Base-by-base conservation (phyloP, 2,329 filamentous ascomycete species). In the Pseudocercospora fuligena region DNA sequence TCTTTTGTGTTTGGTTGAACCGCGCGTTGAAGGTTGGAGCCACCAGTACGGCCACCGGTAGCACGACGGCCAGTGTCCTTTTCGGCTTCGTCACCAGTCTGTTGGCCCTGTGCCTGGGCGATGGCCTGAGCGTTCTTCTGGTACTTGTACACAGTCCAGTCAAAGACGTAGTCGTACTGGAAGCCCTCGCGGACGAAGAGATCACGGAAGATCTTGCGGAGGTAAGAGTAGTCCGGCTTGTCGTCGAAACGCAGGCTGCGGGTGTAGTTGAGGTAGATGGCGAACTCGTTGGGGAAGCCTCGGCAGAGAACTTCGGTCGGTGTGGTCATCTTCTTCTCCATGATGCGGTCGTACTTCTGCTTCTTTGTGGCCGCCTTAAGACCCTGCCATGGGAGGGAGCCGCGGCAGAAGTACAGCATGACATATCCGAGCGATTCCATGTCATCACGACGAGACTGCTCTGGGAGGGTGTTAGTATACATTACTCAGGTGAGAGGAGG, bases 271-370 rank as follows among this genome's bases (percentile, higher is more conserved):
- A 99, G 88, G 82, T 99, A 99, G 82, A 98, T 98, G 85, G 94
- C 94, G 76, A 99, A 99, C 84, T 99, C 95, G 82, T 98, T 97
- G 76, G 95, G 95, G 86, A 99, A 98, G 73, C 95, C 95, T 81
- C 94, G 93, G 90, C 95, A 99, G 59, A 99, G 92, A 58, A 97
- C 94, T 83, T 99, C 94, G 75, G 94, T 98, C 8, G 95, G 94
- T 2, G 95, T 99, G 14, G 95, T 99, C 95, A 98, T 98, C 92
- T 99, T 99, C 90, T 99, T 99, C 88, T 99, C 95, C 94, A 98
- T 98, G 84, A 99, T 99, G 72, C 94, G 90, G 84, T 99, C 95
- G 80, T 99, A 98, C 86, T 99, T 99, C 86, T 98, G 95, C 88
- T 99, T 90, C 82, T 90, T 90, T 64, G 88, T 90, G 16, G 88